Base-by-base conservation (phyloP, 2,329 filamentous ascomycete genomes). In the Pseudogymnoascus sp. region DNA sequence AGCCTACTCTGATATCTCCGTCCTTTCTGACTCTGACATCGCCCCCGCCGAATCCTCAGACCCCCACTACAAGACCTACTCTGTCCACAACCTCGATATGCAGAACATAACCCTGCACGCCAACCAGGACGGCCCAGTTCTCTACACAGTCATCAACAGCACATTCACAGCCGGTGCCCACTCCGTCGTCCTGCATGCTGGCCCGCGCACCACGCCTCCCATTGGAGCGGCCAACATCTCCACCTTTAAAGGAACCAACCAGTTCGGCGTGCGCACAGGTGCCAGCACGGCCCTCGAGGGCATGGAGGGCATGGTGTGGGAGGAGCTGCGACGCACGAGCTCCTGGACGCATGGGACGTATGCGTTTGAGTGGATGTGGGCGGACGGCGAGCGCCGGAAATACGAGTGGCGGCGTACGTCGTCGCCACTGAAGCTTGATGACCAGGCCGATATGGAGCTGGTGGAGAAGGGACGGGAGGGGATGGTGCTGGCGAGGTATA, bases 381-480 rank as follows among this genome's bases (percentile, higher is more conserved):
- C 50, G n/a, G 50, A 56, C 33, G 50, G 65, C 53, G 60, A 53
- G 14, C 53, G 60, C n/a, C 60, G 61, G 25, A 65, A 23, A 4
- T 66, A 60, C 42, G 53, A 56, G 37, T 66, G 65, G 65, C 37
- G 42, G 18, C 31, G 64, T 21, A 66, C 50, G 10, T 56, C 65
- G 10, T 61, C 40, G 21, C 12, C 53, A n/a, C 23, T 37, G 6
- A 18, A 53, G 3, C 59, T 62, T 21, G 61, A 35, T 12, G 65
- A 66, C 59, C 65, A 66, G 60, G 60, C 62, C 6, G 64, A 66
- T 60, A 18, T 66, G 62, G 65, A 66, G 60, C 28, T 65, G n/a
- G 25, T 63, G 35, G 68, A 64, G 63, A 66, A 18, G 62, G 47
- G 50, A 4, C 50, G 50, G 28, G 50, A 56, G 16, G 50, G 50